Conservation (phyloP, 805 yeast genomes). For the Yarrowia bubula region DNA sequence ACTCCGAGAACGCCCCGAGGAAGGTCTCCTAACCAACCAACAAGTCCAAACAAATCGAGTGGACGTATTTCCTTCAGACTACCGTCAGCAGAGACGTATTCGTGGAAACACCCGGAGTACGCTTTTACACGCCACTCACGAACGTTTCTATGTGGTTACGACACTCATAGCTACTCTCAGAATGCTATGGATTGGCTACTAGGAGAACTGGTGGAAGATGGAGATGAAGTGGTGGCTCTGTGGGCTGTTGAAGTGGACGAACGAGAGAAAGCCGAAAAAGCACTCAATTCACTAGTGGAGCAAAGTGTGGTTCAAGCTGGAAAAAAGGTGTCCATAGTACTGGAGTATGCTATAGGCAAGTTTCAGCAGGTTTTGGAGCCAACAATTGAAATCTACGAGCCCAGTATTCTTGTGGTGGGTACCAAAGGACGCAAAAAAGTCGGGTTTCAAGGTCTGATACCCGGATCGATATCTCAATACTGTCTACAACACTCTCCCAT, state of each 20-base stretch:
- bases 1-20: background rate
- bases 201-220: constrained; percentile 46
- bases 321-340: constrained; percentile 44
- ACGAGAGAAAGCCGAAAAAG: constrained; percentile 39
- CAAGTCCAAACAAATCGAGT: background rate
- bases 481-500: constrained; percentile 48
- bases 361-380: constrained; percentile 44
- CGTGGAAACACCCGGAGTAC: constrained; percentile 34
- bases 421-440: constrained; percentile 44
- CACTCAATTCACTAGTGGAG: constrained; percentile 35
- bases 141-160: constrained; percentile 47
- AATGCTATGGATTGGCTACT: constrained; percentile 48
- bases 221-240: constrained; percentile 48
- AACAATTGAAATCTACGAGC: constrained; percentile 48
- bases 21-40: background rate
- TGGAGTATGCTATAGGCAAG: constrained; percentile 48
- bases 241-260: constrained; percentile 42
- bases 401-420: constrained; percentile 48
- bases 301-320: constrained; percentile 30
- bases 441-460: constrained; percentile 45
- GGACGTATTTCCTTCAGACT: background rate
- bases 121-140: constrained; percentile 42
- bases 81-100: background rate
- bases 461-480: constrained; percentile 49
- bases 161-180: constrained; percentile 45